These are phyloP conservation scores for Phalaenopsis aphrodite DNA, from an alignment of 106 monocot genomes.

Conservation along the genomic window DNA sequence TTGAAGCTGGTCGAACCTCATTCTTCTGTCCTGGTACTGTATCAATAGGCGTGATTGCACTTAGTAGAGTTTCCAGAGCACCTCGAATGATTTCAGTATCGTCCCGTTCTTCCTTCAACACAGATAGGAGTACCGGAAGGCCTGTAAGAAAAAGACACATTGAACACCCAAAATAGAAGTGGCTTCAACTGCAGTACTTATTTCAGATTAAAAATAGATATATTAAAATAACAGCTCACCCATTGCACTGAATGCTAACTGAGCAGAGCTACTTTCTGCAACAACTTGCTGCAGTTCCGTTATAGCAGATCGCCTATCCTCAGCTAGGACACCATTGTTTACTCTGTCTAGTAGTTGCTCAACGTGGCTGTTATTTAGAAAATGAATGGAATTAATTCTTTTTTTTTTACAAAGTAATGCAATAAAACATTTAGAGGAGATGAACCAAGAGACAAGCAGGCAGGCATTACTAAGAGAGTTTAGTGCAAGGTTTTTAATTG, in stretches of 20 bases:
- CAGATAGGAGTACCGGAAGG: slow-evolving; percentile 70
- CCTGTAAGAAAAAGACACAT: slow-evolving; percentile 32
- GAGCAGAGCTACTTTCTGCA: slow-evolving; percentile 87
- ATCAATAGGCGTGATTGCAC: slow-evolving; percentile 86
- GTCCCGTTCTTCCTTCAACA: slow-evolving; percentile 87
- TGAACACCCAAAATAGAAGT: not conserved
- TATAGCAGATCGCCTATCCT: slow-evolving; percentile 83
- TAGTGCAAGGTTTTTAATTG: not conserved
- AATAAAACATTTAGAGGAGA: not conserved
- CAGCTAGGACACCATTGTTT: slow-evolving; percentile 83
- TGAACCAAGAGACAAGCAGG: not conserved
- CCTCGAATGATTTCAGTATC: slow-evolving; percentile 89
- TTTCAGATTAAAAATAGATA: not conserved
- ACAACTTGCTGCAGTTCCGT: slow-evolving; percentile 88
- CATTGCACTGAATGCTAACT: slow-evolving; percentile 87
- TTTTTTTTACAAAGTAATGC: not conserved
- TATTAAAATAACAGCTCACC: slow-evolving; percentile 24
- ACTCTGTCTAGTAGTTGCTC: slow-evolving; percentile 82
- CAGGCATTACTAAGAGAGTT: not conserved
- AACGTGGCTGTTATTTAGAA: slow-evolving; percentile 49
- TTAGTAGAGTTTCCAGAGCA: slow-evolving; percentile 88
- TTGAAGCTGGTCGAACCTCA: slow-evolving; percentile 75
- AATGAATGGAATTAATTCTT: not conserved
- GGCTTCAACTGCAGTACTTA: not conserved
- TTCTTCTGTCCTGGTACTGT: slow-evolving; percentile 44